Base-by-base conservation (phyloP, 768 basidiomycete species). In the Auricularia heimuer region DNA sequence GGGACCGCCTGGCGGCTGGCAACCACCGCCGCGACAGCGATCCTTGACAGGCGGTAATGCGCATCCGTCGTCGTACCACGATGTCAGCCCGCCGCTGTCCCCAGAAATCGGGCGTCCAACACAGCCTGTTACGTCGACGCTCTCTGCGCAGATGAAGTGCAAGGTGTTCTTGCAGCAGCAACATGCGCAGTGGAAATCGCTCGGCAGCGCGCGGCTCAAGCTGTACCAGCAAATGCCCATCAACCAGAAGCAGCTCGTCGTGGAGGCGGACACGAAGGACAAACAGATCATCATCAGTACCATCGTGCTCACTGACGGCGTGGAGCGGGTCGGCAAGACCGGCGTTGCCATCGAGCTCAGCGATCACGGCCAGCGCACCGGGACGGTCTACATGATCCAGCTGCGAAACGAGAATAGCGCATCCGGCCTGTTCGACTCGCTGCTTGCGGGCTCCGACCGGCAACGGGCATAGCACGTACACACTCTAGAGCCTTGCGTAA, bases 261-360 rank as follows among this genome's bases (percentile, higher is more conserved):
- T 98, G 36, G 89, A 94, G 75, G 84, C 88, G 7, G 92, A 94
- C 67, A 83, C 82, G 70, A 89, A 84, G 72, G 83, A 86, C 64
- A 88, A 87, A 70, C 80, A 85, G 3, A 79, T 93, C 69, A 75
- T 98, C 51, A 94, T 99, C 68, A 96, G 93, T 51, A 98, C 97
- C 4, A 97, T 98, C 67, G 92, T 99, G 36, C 79, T 98, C 62
- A 92, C 88, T 3, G 95, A 98, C 73, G 97, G 95, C 7, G 96
- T 98, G 34, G 97, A 99, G 77, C 82, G 96, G 58, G 96, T 99
- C n/a, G 97, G 92, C 24, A 98, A 96, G 78, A 98, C 96, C 2
- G 97, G 97, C 14, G 89, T 99, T 47, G 97, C 97, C 56, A 88
- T 99, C 67, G 96, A 98, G 75, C 77, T 99, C 62, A 94, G 92